Conservation (phyloP, 345 rosid genomes). For the Hibiscus tridactylites region DNA sequence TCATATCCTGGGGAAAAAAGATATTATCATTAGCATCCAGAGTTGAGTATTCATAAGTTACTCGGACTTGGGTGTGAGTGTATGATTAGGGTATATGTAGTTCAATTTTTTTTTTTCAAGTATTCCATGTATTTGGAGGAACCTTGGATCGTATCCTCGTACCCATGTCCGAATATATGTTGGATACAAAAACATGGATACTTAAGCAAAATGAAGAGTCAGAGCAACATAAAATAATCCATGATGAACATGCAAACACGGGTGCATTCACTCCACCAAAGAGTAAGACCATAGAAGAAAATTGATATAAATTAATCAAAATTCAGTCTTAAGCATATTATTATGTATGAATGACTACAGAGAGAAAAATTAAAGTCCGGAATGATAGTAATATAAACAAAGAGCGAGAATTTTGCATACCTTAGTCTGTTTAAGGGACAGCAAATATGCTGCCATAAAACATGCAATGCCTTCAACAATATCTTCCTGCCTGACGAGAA, state of each 20-base stretch:
- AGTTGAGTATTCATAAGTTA: not conserved
- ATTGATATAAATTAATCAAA: not conserved
- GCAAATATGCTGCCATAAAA: constrained; percentile 82
- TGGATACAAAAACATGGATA: not conserved
- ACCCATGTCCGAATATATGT: not conserved
- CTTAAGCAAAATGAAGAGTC: not conserved
- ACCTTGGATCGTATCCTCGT: not conserved
- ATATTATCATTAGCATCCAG: not conserved
- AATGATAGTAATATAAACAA: not conserved
- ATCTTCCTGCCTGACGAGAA: constrained; percentile 86
- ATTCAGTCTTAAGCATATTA: not conserved
- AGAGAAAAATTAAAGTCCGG: not conserved
- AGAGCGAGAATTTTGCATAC: constrained; percentile 24
- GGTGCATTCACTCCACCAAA: not conserved
- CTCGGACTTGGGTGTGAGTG: not conserved
- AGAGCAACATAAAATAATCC: not conserved
- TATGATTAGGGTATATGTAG: not conserved
- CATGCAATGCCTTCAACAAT: constrained; percentile 88
- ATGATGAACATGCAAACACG: not conserved
- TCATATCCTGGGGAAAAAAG: constrained; percentile 48
- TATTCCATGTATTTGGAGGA: not conserved
- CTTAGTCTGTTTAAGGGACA: constrained; percentile 84
- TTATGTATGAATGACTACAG: not conserved
- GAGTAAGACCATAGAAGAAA: not conserved
- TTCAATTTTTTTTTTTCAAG: not conserved